Conservation (phyloP, 2,329 filamentous ascomycete genomes). For the Exophiala lecanii-corni region DNA sequence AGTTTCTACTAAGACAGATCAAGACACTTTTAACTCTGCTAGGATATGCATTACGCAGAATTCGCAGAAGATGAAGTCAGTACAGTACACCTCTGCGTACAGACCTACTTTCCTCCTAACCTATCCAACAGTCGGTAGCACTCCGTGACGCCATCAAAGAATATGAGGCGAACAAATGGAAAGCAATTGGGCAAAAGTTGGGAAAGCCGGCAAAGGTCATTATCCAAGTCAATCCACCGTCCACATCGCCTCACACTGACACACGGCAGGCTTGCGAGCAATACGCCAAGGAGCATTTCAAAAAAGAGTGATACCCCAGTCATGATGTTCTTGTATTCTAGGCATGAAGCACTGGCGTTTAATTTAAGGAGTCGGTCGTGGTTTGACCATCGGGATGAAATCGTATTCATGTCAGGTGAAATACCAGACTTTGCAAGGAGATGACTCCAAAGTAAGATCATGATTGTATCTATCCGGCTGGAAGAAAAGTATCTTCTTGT, state of each 20-base stretch:
- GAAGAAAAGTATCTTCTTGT: no score
- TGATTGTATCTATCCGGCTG: no score
- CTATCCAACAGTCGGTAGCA: constrained; percentile 35
- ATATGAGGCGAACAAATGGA: constrained; percentile 99
- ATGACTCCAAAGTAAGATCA: no score
- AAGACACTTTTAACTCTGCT: constrained; percentile 8
- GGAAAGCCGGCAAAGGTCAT: constrained; percentile 91
- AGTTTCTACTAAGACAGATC: constrained; percentile 18
- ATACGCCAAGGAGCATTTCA: constrained; percentile 93
- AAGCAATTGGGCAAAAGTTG: constrained; percentile 91
- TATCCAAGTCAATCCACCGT: no score
- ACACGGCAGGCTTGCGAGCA: constrained; percentile 84
- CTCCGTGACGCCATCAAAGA: constrained; percentile 94
- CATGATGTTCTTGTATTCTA: background rate
- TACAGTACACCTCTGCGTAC: no score
- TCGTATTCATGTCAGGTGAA: no score
- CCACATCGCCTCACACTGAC: no score
- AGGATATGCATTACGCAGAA: constrained; percentile 99
- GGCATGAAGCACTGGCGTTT: constrained; percentile 1
- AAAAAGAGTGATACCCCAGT: constrained; percentile 29
- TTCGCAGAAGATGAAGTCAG: constrained; percentile 91
- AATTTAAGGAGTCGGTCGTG: background rate
- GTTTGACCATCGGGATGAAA: no score
- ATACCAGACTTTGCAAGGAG: no score
- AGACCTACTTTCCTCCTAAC: no score